Conservation (phyloP, 192 early-diverging fungal genomes). For the Umbelopsis sp. region DNA sequence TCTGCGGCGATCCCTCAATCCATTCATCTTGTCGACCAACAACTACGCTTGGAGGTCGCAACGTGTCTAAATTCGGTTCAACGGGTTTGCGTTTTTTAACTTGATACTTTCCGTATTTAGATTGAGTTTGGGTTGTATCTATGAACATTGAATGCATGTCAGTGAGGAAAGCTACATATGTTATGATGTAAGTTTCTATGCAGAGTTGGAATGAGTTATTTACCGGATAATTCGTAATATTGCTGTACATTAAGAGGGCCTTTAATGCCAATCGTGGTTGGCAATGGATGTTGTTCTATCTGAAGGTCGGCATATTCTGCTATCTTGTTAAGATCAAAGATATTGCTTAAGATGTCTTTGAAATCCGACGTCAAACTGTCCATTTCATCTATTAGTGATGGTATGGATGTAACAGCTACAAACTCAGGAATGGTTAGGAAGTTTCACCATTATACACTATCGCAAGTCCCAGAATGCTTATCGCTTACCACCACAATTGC, state of each 20-base stretch:
- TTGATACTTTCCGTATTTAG: constrained; percentile 58
- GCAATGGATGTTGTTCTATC: constrained; percentile 23
- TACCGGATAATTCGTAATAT: constrained; percentile 45
- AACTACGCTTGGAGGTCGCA: constrained; percentile 52
- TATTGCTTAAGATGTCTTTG: constrained; percentile 29
- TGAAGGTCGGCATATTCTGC: constrained; percentile 12
- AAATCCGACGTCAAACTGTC: constrained; percentile 28
- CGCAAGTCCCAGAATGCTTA: not conserved
- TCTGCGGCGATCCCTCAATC: constrained; percentile 52
- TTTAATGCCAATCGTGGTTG: constrained; percentile 30
- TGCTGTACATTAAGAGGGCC: constrained; percentile 48
- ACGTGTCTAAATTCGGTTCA: constrained; percentile 44
- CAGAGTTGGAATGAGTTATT: not conserved
- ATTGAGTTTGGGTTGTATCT: constrained; percentile 52
- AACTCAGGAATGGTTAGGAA: not conserved
- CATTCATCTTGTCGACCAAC: constrained; percentile 54
- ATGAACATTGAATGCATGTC: too few relatives aligned
- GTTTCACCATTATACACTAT: not conserved
- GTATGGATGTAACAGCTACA: constrained; percentile 30
- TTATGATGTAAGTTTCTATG: constrained; percentile 30
- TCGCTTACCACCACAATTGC: constrained; percentile 41
- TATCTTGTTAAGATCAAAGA: constrained; percentile 27
- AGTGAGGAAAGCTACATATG: too few relatives aligned
- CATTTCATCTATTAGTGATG: constrained; percentile 28
- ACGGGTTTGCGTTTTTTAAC: constrained; percentile 48